phyloP scores from a whole-genome alignment of 1,284 basidiomycete genomes.

The Tilletia indica region DNA sequence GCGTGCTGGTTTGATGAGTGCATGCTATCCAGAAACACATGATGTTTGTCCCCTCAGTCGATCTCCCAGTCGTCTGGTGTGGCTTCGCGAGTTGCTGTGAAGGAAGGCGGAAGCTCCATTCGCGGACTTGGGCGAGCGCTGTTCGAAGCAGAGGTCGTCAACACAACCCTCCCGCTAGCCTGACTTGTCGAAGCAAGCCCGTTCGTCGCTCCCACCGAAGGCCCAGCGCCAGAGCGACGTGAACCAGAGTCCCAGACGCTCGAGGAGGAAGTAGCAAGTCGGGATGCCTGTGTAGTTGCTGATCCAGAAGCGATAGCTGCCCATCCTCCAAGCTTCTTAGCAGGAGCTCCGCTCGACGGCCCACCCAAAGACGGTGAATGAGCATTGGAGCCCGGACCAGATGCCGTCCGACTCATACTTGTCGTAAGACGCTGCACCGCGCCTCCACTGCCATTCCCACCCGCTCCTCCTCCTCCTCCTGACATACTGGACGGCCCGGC shows the following conservation, averaged over 20 bases:
- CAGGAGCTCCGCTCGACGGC: not conserved
- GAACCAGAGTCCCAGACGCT: constrained; percentile 13
- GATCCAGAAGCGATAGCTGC: constrained; percentile 6
- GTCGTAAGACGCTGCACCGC: no score
- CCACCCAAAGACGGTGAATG: not conserved
- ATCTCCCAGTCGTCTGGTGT: constrained; percentile 16
- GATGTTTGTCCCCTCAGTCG: no score
- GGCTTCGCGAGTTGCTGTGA: not conserved
- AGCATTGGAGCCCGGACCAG: not conserved
- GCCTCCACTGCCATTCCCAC: no score
- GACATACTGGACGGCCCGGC: not conserved
- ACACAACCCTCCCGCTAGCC: not conserved
- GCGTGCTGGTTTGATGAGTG: no score
- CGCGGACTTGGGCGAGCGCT: not conserved
- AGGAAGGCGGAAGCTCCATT: not conserved
- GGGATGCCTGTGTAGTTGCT: not conserved
- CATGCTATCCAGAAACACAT: no score
- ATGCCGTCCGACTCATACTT: not conserved
- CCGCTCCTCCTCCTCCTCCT: not conserved
- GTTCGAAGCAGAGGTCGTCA: not conserved
- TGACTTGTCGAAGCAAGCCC: not conserved
- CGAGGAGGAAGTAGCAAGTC: not conserved
- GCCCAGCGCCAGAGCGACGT: not conserved
- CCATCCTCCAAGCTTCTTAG: constrained; percentile 12
- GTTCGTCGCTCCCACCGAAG: no score